These are phyloP conservation scores for Pichia thaimueangensis DNA, from an alignment of 805 yeast genomes.

Conservation along the genomic window DNA sequence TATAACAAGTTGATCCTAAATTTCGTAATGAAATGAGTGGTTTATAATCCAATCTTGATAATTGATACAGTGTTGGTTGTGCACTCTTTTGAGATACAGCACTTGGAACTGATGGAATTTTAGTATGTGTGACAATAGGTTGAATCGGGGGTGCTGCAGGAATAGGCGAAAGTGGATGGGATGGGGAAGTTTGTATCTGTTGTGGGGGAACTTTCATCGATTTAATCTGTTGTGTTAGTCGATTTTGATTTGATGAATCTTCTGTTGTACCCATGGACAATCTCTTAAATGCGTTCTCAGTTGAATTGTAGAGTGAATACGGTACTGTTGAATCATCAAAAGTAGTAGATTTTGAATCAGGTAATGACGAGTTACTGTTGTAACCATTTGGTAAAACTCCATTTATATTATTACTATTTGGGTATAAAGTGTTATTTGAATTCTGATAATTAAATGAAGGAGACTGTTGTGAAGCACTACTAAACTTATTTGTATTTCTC, in stretches of 20 bases:
- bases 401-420: neutral
- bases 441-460: too few relatives aligned
- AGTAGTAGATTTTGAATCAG: neutral
- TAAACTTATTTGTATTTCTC: too few relatives aligned
- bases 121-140: neutral
- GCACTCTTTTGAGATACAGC: neutral
- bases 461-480: too few relatives aligned
- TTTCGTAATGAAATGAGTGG: slow-evolving; percentile 44
- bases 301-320: neutral
- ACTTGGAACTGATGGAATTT: neutral
- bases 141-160: neutral
- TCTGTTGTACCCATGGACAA: too few relatives aligned
- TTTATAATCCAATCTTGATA: slow-evolving; percentile 8
- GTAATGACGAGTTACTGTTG: neutral
- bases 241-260: neutral
- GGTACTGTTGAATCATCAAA: neutral
- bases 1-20: slow-evolving; percentile 69
- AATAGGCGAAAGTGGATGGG: neutral
- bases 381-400: too few relatives aligned
- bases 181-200: neutral
- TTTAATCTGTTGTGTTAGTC: neutral
- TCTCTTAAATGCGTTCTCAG: neutral
- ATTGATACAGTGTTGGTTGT: neutral
- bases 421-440: too few relatives aligned
- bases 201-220: neutral